phyloP scores from a whole-genome alignment of 495 filamentous ascomycete genomes.

The Tirmania nivea region DNA sequence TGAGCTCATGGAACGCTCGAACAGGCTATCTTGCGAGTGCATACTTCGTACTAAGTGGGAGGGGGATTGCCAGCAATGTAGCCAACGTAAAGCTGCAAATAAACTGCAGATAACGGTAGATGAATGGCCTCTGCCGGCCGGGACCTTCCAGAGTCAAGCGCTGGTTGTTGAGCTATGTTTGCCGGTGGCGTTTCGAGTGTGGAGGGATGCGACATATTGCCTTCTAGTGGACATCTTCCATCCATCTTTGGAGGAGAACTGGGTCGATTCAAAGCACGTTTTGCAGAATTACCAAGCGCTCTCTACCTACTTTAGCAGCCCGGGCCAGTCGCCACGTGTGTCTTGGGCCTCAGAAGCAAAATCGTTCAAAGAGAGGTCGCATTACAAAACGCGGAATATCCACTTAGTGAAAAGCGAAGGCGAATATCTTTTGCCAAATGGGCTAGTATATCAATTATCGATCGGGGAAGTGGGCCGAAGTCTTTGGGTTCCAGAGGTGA shows the following conservation, averaged over 20 bases:
- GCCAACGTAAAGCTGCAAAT: slow-evolving; percentile 18
- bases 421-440: too few relatives aligned
- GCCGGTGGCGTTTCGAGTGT: slow-evolving; percentile 26
- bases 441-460: too few relatives aligned
- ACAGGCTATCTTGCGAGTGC: background rate
- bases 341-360: too few relatives aligned
- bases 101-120: slow-evolving; percentile 29
- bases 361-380: too few relatives aligned
- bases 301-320: too few relatives aligned
- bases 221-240: slow-evolving; percentile 13
- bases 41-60: background rate
- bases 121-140: slow-evolving; percentile 40
- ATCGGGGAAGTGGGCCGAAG: too few relatives aligned
- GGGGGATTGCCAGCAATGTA: slow-evolving; percentile 10
- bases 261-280: slow-evolving; percentile 23
- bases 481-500: background rate
- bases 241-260: slow-evolving; percentile 28
- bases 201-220: slow-evolving; percentile 31
- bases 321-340: too few relatives aligned
- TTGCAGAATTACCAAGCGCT: too few relatives aligned
- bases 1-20: slow-evolving; percentile 15
- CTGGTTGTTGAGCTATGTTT: slow-evolving; percentile 36
- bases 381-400: too few relatives aligned
- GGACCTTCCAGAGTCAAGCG: slow-evolving; percentile 21
- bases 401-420: too few relatives aligned